Base-by-base conservation (phyloP, 768 basidiomycete species). In the Mycena polygramma region DNA sequence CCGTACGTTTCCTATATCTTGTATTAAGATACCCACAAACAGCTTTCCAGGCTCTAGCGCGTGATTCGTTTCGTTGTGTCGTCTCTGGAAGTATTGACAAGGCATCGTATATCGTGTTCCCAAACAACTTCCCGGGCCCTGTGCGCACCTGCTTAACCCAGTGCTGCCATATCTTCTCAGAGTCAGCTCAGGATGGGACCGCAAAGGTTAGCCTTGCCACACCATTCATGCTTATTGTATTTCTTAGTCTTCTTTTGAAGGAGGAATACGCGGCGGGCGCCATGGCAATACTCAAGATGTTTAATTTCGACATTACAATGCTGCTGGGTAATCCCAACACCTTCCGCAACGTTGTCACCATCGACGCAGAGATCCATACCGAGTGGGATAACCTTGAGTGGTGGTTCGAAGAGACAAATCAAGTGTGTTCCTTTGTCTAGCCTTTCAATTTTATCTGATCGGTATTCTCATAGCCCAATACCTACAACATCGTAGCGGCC, bases 21-120 rank as follows among this genome's bases (percentile, higher is more conserved):
- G 57, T 45, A 14, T 41, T 26, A 19, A 53, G 24, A 52, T 22
- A 24, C 9, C 41, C 51, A n/a, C 24, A 9, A 22, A 53, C 24
- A 35, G 2, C 30, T 64, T 64, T 64, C 52, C 43, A 64, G 63
- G 63, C 63, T 57, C 54, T 64, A 54, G 63, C 53, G 26, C 53
- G 63, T 22, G 63, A 64, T 37, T 43, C 53, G 26, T 64, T 55
- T 45, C 46, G 48, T 13, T 64, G 63, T 26, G 54, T 64, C 8
- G 53, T 64, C 46, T 57, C 63, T 4, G 63, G 63, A 36, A 46
- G 36, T 15, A 46, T 57, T 24, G 63, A 64, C 39, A 5, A 13
- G 15, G 0, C 41, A 45, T 46, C 54, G 30, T 55, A 57, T 35
- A 9, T n/a, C 0, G 63, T 30, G 51, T 53, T 63, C 51, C 62